Percentiles rank a stretch among this genome's conserved stretches.
Conservation (phyloP, 164 flowering plant species). For the Saururus chinensis region DNA sequence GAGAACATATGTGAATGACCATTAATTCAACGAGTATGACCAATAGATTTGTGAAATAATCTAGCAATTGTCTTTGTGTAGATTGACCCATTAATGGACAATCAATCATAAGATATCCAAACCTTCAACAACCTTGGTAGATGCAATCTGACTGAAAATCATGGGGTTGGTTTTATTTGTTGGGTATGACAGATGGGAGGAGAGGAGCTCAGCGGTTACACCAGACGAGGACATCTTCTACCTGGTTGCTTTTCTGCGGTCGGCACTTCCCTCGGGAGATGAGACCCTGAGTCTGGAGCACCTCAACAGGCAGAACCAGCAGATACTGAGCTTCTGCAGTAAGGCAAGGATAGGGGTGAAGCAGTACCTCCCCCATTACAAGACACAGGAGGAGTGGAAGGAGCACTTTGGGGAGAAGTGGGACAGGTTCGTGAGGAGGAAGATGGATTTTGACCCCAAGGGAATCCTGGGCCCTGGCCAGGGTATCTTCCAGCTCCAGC, state of each 20-base stretch:
- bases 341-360: conserved; percentile 49
- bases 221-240: conserved; percentile 92
- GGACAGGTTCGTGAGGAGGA: conserved; percentile 38
- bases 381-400: conserved; percentile 54
- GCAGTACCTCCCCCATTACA: conserved; percentile 73
- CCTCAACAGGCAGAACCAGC: conserved; percentile 57
- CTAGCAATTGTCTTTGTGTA: background rate
- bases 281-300: conserved; percentile 42
- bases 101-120: no score
- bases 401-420: conserved; percentile 77
- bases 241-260: conserved; percentile 68
- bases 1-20: background rate
- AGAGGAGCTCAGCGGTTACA: conserved; percentile 62
- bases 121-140: background rate
- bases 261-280: conserved; percentile 57
- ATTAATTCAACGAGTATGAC: no score
- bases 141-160: background rate
- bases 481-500: conserved; percentile 43
- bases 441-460: conserved; percentile 61
- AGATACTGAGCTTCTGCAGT: conserved; percentile 52
- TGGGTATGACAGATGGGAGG: conserved; percentile 58
- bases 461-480: conserved; percentile 81
- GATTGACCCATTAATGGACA: background rate
- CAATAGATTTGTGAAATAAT: no score
- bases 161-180: background rate